Evolutionary conservation across 2,329 filamentous ascomycete genomes (phyloP).

Genomic region (Aspergillus spinulosporus): DNA sequence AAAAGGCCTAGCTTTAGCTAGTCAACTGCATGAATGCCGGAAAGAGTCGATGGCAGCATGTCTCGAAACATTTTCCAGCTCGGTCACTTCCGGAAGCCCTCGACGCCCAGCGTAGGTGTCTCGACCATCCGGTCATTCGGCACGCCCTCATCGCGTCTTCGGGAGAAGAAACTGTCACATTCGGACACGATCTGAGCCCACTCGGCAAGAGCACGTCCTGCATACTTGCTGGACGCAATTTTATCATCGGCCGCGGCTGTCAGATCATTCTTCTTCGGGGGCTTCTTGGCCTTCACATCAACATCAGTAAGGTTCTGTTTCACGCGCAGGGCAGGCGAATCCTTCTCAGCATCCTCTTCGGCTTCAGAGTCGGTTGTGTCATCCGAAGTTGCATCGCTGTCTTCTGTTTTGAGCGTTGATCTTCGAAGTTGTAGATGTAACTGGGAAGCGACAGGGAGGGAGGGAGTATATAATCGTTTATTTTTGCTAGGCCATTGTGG

Average conservation of each 20-base stretch:
- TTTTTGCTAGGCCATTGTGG: slow-evolving; percentile 52
- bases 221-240: slow-evolving; percentile 54
- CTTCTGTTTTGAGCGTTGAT: slow-evolving; percentile 26
- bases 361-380: slow-evolving; percentile 22
- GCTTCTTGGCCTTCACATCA: slow-evolving; percentile 12
- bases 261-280: slow-evolving; percentile 8
- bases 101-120: slow-evolving; percentile 62
- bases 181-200: slow-evolving; percentile 64
- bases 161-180: slow-evolving; percentile 64
- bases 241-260: slow-evolving; percentile 28
- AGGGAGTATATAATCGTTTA: slow-evolving; percentile 56
- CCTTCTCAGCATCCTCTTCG: slow-evolving; percentile 19
- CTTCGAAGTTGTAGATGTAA: slow-evolving; percentile 49
- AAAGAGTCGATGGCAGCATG: neutral
- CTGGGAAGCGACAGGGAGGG: slow-evolving; percentile 59
- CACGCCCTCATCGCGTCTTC: slow-evolving; percentile 62
- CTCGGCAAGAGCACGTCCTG: slow-evolving; percentile 64
- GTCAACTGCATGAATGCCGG: neutral
- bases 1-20: neutral
- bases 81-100: slow-evolving; percentile 56
- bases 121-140: slow-evolving; percentile 59
- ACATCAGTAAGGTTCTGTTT: neutral
- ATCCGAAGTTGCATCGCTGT: slow-evolving; percentile 28
- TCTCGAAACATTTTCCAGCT: neutral
- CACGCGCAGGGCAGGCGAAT: slow-evolving; percentile 8